phyloP scores from a whole-genome alignment of 345 rosid species.

The Cardiospermum halicacabum region DNA sequence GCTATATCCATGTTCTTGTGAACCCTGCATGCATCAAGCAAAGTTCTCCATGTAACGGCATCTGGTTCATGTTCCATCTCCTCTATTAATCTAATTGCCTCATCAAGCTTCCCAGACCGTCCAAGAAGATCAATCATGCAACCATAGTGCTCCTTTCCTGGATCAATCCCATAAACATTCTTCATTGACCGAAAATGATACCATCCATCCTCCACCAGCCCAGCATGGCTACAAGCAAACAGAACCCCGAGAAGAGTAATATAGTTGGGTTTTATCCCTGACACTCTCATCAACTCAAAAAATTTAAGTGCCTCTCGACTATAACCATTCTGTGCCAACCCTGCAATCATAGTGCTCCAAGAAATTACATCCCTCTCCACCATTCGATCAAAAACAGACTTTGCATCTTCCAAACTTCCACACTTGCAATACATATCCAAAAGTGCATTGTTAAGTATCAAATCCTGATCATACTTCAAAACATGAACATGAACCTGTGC shows the following conservation, averaged over 20 bases:
- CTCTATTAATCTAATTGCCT: slow-evolving; percentile 46
- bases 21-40: slow-evolving; percentile 65
- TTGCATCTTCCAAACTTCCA: slow-evolving; percentile 64
- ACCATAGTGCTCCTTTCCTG: slow-evolving; percentile 64
- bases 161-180: slow-evolving; percentile 50
- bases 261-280: slow-evolving; percentile 50
- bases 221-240: slow-evolving; percentile 78
- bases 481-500: slow-evolving; percentile 70
- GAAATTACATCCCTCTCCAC: slow-evolving; percentile 58
- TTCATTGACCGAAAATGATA: slow-evolving; percentile 57
- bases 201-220: slow-evolving; percentile 60
- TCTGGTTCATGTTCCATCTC: slow-evolving; percentile 63
- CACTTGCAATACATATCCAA: slow-evolving; percentile 77
- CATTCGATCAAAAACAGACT: slow-evolving; percentile 39
- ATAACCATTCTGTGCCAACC: slow-evolving; percentile 68
- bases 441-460: slow-evolving; percentile 63
- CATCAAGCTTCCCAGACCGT: slow-evolving; percentile 60
- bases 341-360: slow-evolving; percentile 81
- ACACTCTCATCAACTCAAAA: slow-evolving; percentile 49
- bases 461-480: slow-evolving; percentile 51
- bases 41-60: slow-evolving; percentile 60
- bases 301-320: slow-evolving; percentile 54
- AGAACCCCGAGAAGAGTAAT: slow-evolving; percentile 57
- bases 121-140: slow-evolving; percentile 81
- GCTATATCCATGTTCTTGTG: slow-evolving; percentile 53